Conservation (phyloP, 2,329 filamentous ascomycete species). For the Cryphonectria nitschkei region DNA sequence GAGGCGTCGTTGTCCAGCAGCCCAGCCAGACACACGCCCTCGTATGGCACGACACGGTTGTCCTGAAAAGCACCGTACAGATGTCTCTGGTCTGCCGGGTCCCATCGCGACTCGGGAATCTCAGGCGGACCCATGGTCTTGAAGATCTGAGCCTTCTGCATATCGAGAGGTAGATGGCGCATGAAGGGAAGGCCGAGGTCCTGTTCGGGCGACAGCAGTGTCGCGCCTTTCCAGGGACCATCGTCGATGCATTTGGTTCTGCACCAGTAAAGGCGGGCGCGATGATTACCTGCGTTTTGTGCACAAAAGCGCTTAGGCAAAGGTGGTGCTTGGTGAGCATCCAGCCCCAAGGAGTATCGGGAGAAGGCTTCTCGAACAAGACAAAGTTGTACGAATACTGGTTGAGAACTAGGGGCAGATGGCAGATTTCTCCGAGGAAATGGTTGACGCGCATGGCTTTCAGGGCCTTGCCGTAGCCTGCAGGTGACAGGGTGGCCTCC, state of each 20-base stretch:
- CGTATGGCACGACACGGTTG: constrained; percentile 75
- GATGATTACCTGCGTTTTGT: constrained; percentile 66
- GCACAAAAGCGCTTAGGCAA: constrained; percentile 72
- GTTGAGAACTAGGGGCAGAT: constrained; percentile 67
- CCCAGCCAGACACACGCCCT: constrained; percentile 62
- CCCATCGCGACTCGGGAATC: constrained; percentile 74
- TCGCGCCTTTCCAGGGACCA: constrained; percentile 64
- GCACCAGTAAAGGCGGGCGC: constrained; percentile 80
- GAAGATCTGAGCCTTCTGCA: constrained; percentile 62
- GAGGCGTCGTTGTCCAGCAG: constrained; percentile 49
- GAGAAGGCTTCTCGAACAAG: constrained; percentile 67
- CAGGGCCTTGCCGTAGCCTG: constrained; percentile 72
- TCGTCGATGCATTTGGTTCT: constrained; percentile 76
- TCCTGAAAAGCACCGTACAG: constrained; percentile 78
- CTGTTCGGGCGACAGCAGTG: constrained; percentile 69
- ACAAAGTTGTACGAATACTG: constrained; percentile 77
- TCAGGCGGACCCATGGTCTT: constrained; percentile 62
- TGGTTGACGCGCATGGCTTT: constrained; percentile 74
- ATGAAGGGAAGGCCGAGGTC: constrained; percentile 67
- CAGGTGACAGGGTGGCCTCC: constrained; percentile 62
- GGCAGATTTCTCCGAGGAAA: constrained; percentile 71
- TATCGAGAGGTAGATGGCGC: constrained; percentile 57
- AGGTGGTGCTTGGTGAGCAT: constrained; percentile 80
- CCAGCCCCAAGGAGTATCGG: constrained; percentile 67
- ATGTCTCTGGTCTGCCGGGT: constrained; percentile 79